Conservation (phyloP, 1,139 yeast genomes). For the Yarrowia galli region DNA sequence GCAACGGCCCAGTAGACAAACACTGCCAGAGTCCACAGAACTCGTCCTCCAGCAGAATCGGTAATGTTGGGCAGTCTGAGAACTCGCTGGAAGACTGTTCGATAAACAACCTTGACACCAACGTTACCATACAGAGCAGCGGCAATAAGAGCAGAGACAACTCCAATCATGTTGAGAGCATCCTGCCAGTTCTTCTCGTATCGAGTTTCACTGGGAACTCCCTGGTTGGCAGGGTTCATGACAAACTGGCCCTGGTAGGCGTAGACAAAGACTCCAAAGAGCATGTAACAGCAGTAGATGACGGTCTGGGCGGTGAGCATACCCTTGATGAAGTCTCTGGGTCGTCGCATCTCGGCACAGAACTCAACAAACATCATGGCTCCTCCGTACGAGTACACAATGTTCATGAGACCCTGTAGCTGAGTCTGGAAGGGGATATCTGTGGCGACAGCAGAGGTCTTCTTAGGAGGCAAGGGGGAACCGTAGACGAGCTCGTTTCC, state of each 20-base stretch:
- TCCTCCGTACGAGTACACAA: constrained; percentile 59
- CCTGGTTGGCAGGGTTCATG: constrained; percentile 56
- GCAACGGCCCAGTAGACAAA: constrained; percentile 56
- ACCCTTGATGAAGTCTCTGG: constrained; percentile 58
- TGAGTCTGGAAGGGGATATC: constrained; percentile 46
- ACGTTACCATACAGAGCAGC: constrained; percentile 57
- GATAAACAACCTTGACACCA: constrained; percentile 56
- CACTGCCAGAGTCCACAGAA: constrained; percentile 52
- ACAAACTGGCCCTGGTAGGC: constrained; percentile 56
- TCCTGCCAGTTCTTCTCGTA: constrained; percentile 52
- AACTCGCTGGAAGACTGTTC: constrained; percentile 51
- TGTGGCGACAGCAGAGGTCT: constrained; percentile 42
- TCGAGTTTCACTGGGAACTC: constrained; percentile 47
- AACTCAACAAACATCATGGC: constrained; percentile 57
- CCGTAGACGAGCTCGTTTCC: constrained; percentile 42
- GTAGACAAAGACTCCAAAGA: constrained; percentile 56
- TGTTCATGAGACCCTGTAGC: constrained; percentile 55
- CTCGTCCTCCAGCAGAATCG: constrained; percentile 50
- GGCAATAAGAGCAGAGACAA: constrained; percentile 55
- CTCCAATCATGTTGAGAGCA: constrained; percentile 53
- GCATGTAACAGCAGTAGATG: constrained; percentile 53
- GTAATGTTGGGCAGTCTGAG: constrained; percentile 51
- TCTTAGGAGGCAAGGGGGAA: constrained; percentile 48
- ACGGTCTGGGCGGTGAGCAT: constrained; percentile 56
- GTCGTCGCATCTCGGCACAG: constrained; percentile 58